These are phyloP conservation scores for Trypanosoma platydactyli DNA, from an alignment of 208 protist species.

Conservation along the genomic window DNA sequence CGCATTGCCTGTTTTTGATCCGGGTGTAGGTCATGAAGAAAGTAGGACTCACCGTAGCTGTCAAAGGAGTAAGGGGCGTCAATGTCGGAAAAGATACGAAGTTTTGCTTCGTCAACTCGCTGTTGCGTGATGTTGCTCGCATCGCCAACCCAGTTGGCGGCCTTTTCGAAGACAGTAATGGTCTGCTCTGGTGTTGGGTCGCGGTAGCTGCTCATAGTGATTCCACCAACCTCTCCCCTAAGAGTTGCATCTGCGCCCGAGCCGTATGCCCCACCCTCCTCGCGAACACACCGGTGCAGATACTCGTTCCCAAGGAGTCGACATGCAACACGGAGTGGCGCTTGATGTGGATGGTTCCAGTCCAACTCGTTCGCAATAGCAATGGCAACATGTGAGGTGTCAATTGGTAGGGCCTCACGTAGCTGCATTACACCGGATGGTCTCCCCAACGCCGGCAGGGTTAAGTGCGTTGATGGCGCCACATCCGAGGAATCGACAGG, in stretches of 20 bases:
- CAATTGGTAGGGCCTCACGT: constrained; percentile 64
- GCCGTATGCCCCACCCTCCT: constrained; percentile 92
- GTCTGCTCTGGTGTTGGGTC: constrained; percentile 80
- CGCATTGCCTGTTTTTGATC: constrained; percentile 79
- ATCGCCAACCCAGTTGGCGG: constrained; percentile 61
- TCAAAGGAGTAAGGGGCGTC: constrained; percentile 88
- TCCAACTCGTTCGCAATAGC: constrained; percentile 63
- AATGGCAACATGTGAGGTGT: constrained; percentile 81
- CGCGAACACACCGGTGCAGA: constrained; percentile 87
- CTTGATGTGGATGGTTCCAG: constrained; percentile 66
- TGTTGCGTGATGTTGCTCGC: constrained; percentile 56
- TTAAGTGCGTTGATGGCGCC: constrained; percentile 12
- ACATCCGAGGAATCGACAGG: constrained; percentile 8
- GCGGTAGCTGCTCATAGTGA: constrained; percentile 88
- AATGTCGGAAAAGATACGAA: constrained; percentile 83
- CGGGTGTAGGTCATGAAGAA: constrained; percentile 69
- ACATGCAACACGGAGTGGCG: constrained; percentile 71
- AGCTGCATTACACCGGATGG: constrained; percentile 23
- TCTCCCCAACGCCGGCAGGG: constrained; percentile 2
- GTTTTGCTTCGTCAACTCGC: constrained; percentile 81
- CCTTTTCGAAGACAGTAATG: constrained; percentile 67
- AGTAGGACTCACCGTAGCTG: constrained; percentile 78
- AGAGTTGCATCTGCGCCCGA: constrained; percentile 59
- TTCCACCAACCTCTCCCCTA: constrained; percentile 70
- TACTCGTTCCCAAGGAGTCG: constrained; percentile 83